Conservation (phyloP, 176 grass and related monocot species). For the Musa itinerans region DNA sequence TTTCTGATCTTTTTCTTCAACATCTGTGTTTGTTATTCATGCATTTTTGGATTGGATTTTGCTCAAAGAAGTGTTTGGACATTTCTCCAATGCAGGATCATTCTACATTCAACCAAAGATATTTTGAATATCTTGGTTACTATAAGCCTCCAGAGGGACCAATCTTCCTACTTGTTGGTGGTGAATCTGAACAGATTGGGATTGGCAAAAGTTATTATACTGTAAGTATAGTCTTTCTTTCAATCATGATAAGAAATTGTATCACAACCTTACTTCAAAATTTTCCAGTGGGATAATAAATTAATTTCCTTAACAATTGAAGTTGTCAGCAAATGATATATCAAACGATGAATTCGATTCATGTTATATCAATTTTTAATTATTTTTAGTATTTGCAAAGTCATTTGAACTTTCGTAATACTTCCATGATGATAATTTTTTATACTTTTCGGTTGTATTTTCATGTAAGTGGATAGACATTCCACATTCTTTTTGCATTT, state of each 20-base stretch:
- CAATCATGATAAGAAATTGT: too few species aligned
- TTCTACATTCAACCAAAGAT: constrained; percentile 68
- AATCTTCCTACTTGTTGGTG: constrained; percentile 64
- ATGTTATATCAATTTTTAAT: too few species aligned
- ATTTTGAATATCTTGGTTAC: constrained; percentile 81
- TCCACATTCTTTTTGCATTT: too few species aligned
- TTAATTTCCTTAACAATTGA: not conserved
- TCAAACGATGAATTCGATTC: too few species aligned
- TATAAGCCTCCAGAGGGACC: constrained; percentile 57
- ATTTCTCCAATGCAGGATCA: constrained; percentile 38
- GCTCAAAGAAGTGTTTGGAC: not conserved
- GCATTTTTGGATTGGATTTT: not conserved
- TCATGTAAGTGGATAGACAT: too few species aligned
- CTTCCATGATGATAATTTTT: too few species aligned
- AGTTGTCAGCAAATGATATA: too few species aligned
- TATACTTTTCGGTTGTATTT: too few species aligned
- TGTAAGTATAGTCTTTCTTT: constrained; percentile 35
- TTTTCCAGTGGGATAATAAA: constrained; percentile 3
- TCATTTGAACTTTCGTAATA: too few species aligned
- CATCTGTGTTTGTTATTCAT: not conserved
- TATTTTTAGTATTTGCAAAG: too few species aligned
- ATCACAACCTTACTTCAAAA: not conserved
- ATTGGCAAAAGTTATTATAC: constrained; percentile 64
- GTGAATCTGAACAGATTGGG: constrained; percentile 61
- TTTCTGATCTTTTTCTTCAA: too few species aligned